A percentile compares a stretch with the other conserved stretches of the same genome.
phyloP scores from a whole-genome alignment of 306 rosid species.

The Phaseolus lunatus region DNA sequence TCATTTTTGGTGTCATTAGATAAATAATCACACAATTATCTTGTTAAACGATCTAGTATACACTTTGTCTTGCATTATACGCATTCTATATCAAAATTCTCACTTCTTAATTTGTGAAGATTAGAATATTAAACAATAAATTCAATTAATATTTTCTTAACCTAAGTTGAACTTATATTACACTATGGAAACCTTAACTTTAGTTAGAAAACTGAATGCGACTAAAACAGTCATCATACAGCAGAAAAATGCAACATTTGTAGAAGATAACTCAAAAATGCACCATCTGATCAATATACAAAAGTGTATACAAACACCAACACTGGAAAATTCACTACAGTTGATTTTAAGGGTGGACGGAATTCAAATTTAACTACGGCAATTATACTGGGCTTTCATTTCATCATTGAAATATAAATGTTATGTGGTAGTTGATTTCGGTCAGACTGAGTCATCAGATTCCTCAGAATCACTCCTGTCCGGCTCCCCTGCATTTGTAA shows the following conservation, averaged over 20 bases:
- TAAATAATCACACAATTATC: too few relatives aligned
- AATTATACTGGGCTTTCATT: constrained; percentile 17
- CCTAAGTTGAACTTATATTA: too few relatives aligned
- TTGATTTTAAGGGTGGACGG: not conserved
- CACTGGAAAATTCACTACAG: not conserved
- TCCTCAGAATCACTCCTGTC: constrained; percentile 90
- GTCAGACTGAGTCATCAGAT: constrained; percentile 82
- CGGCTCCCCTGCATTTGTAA: constrained; percentile 70
- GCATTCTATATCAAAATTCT: too few relatives aligned
- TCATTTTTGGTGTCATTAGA: too few relatives aligned
- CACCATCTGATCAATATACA: not conserved
- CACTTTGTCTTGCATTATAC: too few relatives aligned
- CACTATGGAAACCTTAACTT: too few relatives aligned
- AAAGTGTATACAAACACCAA: not conserved
- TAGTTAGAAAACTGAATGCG: too few relatives aligned
- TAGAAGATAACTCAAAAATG: constrained; percentile 5
- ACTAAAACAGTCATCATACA: too few relatives aligned
- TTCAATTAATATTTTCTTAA: too few relatives aligned
- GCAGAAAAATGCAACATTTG: constrained; percentile 3
- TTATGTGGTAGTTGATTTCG: constrained; percentile 19
- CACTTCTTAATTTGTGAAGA: too few relatives aligned
- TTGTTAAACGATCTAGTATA: too few relatives aligned
- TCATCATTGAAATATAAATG: constrained; percentile 22
- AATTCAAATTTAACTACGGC: constrained; percentile 17
- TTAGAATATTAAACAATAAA: too few relatives aligned